Percentiles rank a stretch among this genome's conserved stretches.
These are phyloP conservation scores for Pseudogymnoascus verrucosus DNA, from an alignment of 2,329 filamentous ascomycete genomes.

Conservation along the genomic window DNA sequence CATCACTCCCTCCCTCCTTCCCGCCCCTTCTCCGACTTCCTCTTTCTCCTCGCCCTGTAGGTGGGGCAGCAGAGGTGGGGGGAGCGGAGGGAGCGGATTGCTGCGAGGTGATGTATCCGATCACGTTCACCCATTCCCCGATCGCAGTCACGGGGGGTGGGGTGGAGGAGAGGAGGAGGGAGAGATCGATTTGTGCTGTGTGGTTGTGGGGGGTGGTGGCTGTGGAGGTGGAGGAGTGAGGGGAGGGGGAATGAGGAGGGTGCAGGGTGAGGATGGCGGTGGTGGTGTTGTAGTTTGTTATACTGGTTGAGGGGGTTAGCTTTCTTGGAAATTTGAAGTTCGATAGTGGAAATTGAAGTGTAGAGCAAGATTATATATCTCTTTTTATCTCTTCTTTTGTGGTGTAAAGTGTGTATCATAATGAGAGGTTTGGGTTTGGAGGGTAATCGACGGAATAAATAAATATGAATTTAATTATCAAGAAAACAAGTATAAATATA, in stretches of 20 bases:
- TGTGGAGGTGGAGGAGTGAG: conserved; percentile 31
- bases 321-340: neutral
- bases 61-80: no score
- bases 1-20: neutral
- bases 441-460: no score
- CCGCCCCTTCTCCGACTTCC: neutral
- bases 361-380: no score
- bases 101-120: conserved; percentile 62
- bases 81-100: neutral
- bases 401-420: no score
- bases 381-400: no score
- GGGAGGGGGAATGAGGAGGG: conserved; percentile 44
- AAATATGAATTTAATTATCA: no score
- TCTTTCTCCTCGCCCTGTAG: neutral
- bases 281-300: conserved; percentile 47
- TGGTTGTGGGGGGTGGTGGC: conserved; percentile 28
- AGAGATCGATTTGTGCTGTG: conserved; percentile 58
- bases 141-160: conserved; percentile 55
- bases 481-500: no score
- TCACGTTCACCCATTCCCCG: conserved; percentile 83
- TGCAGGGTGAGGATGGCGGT: conserved; percentile 58
- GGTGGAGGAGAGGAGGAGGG: conserved; percentile 59
- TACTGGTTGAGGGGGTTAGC: conserved; percentile 34
- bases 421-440: neutral
- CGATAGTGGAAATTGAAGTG: no score